Base-by-base conservation (phyloP, 768 basidiomycete genomes). In the Trametes punicea region DNA sequence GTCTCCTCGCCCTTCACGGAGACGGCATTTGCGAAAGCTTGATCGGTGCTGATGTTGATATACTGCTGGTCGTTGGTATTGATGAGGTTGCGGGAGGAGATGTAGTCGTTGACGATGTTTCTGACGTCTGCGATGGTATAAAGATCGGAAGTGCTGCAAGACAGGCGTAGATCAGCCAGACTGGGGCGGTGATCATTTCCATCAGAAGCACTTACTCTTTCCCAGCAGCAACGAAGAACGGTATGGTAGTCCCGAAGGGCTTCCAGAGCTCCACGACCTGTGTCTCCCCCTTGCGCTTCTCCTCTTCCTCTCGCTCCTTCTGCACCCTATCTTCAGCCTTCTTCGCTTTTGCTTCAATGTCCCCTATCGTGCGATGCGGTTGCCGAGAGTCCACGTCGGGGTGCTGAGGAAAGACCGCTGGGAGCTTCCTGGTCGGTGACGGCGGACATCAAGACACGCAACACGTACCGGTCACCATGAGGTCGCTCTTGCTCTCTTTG, bases 241-340 rank as follows among this genome's bases (percentile, higher is more conserved):
- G 70, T 2, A 80, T 60, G 1, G 80, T 84, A 5, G 65, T 62
- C 36, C 78, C 77, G 64, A 83, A 79, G 9, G 92, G 89, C 62
- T 89, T 94, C 85, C 85, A 93, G 26, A 88, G 60, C 67, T 91
- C 89, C 29, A 69, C 79, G 29, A 93, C 74, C 15, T 73, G 77
- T 21, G 92, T 70, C 61, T 83, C 81, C 36, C 71, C 73, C 13
- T 63, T 71, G 46, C 70, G 75, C 25, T 68, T 76, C 48, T 72
- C 75, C 65, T 73, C 73, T 15, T 65, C 71, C 57, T 73, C 80
- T 55, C 74, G 75, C 55, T 74, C 78, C 46, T 78, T 78, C 41
- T 78, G 81, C 49, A 83, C 83, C 52, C 75, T 70, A 44, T 75
- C 76, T 13, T 80, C 82, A 40, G 75, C 83, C 63, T 81, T 85